Percentiles rank a stretch among this genome's conserved stretches.
These are phyloP conservation scores for Porodaedalea pini DNA, from an alignment of 1,284 basidiomycete species.

Conservation along the genomic window DNA sequence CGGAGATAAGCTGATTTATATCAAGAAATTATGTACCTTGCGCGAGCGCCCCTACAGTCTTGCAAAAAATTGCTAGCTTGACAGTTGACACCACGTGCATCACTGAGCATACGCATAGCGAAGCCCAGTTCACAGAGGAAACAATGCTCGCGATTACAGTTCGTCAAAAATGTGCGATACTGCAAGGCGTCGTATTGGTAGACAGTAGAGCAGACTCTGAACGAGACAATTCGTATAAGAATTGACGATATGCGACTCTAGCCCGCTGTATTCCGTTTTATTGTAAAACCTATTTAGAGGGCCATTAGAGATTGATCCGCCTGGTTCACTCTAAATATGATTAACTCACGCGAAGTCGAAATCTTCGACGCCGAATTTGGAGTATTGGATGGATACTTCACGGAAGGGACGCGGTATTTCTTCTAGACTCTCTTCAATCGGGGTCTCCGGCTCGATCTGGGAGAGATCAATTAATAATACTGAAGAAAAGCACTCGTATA, in stretches of 20 bases:
- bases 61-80: constrained; percentile 96
- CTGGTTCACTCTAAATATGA: background rate
- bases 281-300: constrained; percentile 75
- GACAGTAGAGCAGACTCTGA: constrained; percentile 85
- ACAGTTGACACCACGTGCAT: constrained; percentile 91
- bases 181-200: constrained; percentile 77
- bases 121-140: constrained; percentile 96
- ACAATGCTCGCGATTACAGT: constrained; percentile 88
- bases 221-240: constrained; percentile 95
- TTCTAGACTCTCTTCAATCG: constrained; percentile 45
- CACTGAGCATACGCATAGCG: constrained; percentile 92
- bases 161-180: constrained; percentile 88
- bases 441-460: constrained; percentile 48
- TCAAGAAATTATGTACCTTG: constrained; percentile 54
- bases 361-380: constrained; percentile 98
- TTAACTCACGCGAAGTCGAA: constrained; percentile 90
- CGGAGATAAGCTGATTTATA: background rate
- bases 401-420: constrained; percentile 84
- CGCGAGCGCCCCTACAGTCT: constrained; percentile 78
- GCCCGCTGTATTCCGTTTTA: constrained; percentile 83
- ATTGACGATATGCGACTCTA: constrained; percentile 96
- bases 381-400: constrained; percentile 96
- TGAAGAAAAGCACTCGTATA: background rate
- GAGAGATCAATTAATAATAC: background rate
- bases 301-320: constrained; percentile 11